Conservation (phyloP, 768 basidiomycete species). For the Trametes cinnabarina region DNA sequence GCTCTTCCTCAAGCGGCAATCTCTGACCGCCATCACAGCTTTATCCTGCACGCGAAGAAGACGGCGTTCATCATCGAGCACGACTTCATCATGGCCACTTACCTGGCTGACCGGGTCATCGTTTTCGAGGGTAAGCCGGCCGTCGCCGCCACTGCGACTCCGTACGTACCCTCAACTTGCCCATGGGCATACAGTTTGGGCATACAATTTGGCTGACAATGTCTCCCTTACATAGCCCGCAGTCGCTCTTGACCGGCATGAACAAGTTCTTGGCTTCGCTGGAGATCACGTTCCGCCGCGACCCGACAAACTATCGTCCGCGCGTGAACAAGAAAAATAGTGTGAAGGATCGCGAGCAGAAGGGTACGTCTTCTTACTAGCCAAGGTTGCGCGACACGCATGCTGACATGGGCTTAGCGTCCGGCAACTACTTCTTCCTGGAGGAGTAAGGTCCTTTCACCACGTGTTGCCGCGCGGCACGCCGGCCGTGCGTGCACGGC, state of each 20-base stretch:
- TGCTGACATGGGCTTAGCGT: constrained; percentile 38
- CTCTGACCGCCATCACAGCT: constrained; percentile 42
- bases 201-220: neutral
- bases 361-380: constrained; percentile 47
- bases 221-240: constrained; percentile 55
- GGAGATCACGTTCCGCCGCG: constrained; percentile 97
- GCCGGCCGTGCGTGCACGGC: neutral
- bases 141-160: constrained; percentile 83
- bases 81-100: constrained; percentile 99
- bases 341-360: constrained; percentile 88
- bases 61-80: constrained; percentile 99
- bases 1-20: neutral
- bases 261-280: constrained; percentile 94
- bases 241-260: constrained; percentile 94
- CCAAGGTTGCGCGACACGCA: neutral
- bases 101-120: constrained; percentile 96
- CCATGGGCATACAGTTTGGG: too few species aligned
- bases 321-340: constrained; percentile 84
- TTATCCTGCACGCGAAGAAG: constrained; percentile 95
- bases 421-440: constrained; percentile 92
- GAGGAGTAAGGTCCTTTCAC: constrained; percentile 51
- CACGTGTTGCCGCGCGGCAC: neutral
- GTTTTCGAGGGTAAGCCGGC: constrained; percentile 90
- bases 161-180: constrained; percentile 70
- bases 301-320: constrained; percentile 91